Conservation (phyloP, 1,139 yeast genomes). For the Schizosaccharomyces versatilis region DNA sequence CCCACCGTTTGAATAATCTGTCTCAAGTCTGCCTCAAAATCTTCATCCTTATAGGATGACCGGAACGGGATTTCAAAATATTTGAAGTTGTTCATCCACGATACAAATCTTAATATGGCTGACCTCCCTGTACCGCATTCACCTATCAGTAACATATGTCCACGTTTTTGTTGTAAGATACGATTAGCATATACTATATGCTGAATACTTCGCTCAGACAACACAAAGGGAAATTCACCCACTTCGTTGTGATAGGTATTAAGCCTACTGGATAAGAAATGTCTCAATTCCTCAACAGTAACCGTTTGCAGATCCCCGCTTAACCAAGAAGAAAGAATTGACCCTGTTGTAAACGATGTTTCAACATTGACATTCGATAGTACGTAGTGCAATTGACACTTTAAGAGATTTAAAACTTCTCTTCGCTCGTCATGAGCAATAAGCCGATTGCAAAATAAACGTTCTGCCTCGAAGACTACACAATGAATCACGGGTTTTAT, state of each 20-base stretch:
- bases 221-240: too few relatives aligned
- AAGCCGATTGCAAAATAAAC: constrained; percentile 58
- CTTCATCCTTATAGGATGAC: constrained; percentile 31
- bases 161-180: constrained; percentile 66
- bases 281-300: too few relatives aligned
- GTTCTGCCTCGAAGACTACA: constrained; percentile 65
- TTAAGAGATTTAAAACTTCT: constrained; percentile 32
- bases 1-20: constrained; percentile 30
- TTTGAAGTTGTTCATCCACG: constrained; percentile 73
- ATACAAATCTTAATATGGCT: constrained; percentile 55
- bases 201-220: too few relatives aligned
- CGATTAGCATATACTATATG: constrained; percentile 22
- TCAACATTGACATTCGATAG: too few relatives aligned
- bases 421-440: constrained; percentile 27
- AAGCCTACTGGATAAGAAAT: too few relatives aligned
- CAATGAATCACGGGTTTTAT: constrained; percentile 32
- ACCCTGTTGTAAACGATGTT: too few relatives aligned
- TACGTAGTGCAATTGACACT: background rate
- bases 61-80: constrained; percentile 39
- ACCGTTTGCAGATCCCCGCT: too few relatives aligned
- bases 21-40: constrained; percentile 48
- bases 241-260: too few relatives aligned
- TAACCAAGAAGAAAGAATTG: too few relatives aligned
- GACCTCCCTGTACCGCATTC: constrained; percentile 67
- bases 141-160: constrained; percentile 79